These are phyloP conservation scores for Asclepias syriaca DNA, from an alignment of 257 asterid species.

Conservation along the genomic window DNA sequence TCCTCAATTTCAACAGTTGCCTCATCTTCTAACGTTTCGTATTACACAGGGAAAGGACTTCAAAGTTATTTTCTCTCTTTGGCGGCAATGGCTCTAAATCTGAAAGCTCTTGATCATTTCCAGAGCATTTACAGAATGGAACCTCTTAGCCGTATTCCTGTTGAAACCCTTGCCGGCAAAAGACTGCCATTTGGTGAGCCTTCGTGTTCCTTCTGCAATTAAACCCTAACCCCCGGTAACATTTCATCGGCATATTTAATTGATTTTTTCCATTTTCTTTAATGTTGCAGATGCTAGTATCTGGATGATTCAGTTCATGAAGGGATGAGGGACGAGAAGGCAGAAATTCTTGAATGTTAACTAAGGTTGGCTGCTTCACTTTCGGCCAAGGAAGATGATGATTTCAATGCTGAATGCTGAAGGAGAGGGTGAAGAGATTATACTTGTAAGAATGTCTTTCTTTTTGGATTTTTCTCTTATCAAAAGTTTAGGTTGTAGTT, in stretches of 20 bases:
- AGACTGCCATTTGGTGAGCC: constrained; percentile 79
- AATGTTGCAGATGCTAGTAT: constrained; percentile 74
- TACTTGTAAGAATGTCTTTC: too few relatives aligned
- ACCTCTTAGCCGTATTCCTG: constrained; percentile 85
- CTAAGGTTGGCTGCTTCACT: too few relatives aligned
- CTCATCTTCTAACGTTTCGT: constrained; percentile 36
- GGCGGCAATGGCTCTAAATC: constrained; percentile 17
- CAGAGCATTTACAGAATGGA: constrained; percentile 39
- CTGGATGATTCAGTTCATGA: constrained; percentile 97
- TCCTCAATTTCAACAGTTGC: too few relatives aligned
- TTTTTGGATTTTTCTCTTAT: too few relatives aligned
- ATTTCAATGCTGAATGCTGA: constrained; percentile 37
- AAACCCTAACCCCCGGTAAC: constrained; percentile 28
- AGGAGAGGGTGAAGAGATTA: too few relatives aligned
- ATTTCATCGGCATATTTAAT: not conserved
- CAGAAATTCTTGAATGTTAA: too few relatives aligned
- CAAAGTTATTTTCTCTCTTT: not conserved
- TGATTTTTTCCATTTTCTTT: constrained; percentile 6
- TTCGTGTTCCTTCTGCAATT: not conserved
- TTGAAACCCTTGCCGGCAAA: constrained; percentile 88
- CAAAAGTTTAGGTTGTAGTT: too few relatives aligned
- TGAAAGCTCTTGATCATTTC: not conserved
- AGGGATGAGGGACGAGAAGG: constrained; percentile 95
- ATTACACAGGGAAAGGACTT: too few relatives aligned
- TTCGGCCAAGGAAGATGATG: constrained; percentile 74